Conservation (phyloP, 1,284 basidiomycete species). For the Stereum hirsutum region DNA sequence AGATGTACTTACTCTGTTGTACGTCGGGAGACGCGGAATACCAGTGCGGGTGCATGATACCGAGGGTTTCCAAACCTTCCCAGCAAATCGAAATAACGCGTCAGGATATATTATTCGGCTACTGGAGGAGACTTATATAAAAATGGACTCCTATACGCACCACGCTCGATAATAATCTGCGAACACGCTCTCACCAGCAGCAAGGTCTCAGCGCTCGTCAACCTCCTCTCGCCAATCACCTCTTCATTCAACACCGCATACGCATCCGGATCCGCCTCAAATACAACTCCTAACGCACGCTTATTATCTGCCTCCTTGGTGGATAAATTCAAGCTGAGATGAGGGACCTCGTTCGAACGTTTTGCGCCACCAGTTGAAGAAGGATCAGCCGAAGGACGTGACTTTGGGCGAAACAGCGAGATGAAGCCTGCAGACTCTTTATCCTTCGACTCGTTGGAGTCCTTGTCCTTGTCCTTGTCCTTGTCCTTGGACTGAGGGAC, state of each 20-base stretch:
- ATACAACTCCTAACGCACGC: conserved; percentile 42
- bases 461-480: conserved; percentile 28
- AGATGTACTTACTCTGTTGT: too few species aligned
- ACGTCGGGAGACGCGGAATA: conserved; percentile 57
- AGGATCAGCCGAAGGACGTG: conserved; percentile 24
- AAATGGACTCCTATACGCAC: conserved; percentile 25
- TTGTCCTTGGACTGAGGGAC: conserved; percentile 15
- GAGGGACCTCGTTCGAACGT: conserved; percentile 26
- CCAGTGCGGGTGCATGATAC: conserved; percentile 77
- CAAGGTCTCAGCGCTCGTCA: conserved; percentile 52
- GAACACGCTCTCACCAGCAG: conserved; percentile 55
- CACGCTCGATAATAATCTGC: conserved; percentile 49
- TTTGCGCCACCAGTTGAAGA: conserved; percentile 23
- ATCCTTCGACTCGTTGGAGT: too few species aligned
- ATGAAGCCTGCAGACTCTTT: too few species aligned
- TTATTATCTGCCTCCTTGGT: conserved; percentile 37
- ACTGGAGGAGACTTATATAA: not conserved
- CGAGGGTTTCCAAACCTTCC: conserved; percentile 62
- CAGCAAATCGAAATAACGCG: not conserved
- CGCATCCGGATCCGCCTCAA: conserved; percentile 47
- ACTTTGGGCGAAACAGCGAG: conserved; percentile 41
- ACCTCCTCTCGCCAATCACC: conserved; percentile 42
- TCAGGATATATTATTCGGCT: not conserved
- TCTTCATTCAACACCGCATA: conserved; percentile 36
- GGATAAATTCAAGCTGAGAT: conserved; percentile 52